Evolutionary conservation across 768 basidiomycete species (phyloP).

Genomic region (Mycena crocata): DNA sequence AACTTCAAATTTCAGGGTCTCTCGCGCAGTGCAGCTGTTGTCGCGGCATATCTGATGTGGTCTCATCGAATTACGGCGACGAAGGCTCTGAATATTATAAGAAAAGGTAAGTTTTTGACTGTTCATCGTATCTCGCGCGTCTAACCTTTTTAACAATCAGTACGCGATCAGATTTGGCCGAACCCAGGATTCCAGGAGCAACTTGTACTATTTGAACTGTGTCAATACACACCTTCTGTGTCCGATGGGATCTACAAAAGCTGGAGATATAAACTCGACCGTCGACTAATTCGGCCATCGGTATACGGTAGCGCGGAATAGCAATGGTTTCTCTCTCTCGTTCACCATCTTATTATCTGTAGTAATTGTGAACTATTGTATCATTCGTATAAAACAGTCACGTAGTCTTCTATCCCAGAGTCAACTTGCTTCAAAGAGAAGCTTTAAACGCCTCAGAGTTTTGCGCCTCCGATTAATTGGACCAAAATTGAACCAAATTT

Average conservation of each 20-base stretch:
- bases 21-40: conserved; percentile 75
- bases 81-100: conserved; percentile 69
- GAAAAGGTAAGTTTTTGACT: conserved; percentile 59
- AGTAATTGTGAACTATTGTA: too few relatives aligned
- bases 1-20: conserved; percentile 50
- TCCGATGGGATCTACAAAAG: conserved; percentile 72
- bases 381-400: too few relatives aligned
- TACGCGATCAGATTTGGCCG: conserved; percentile 82
- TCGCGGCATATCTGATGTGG: conserved; percentile 84
- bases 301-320: too few relatives aligned
- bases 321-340: too few relatives aligned
- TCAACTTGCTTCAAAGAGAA: too few relatives aligned
- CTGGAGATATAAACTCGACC: conserved; percentile 70
- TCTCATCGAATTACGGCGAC: conserved; percentile 66
- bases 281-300: too few relatives aligned
- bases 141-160: conserved; percentile 48
- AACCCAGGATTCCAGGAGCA: conserved; percentile 84
- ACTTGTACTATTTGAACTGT: conserved; percentile 79
- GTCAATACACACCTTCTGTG: conserved; percentile 71
- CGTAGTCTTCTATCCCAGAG: too few relatives aligned
- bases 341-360: too few relatives aligned
- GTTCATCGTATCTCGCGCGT: conserved; percentile 17
- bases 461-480: too few relatives aligned
- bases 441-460: too few relatives aligned
- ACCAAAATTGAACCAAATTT: too few relatives aligned